Evolutionary conservation across 441 rosid species (phyloP), one percentile per base, ranked within the genome.

Genomic region (Pelargonium australe): DNA sequence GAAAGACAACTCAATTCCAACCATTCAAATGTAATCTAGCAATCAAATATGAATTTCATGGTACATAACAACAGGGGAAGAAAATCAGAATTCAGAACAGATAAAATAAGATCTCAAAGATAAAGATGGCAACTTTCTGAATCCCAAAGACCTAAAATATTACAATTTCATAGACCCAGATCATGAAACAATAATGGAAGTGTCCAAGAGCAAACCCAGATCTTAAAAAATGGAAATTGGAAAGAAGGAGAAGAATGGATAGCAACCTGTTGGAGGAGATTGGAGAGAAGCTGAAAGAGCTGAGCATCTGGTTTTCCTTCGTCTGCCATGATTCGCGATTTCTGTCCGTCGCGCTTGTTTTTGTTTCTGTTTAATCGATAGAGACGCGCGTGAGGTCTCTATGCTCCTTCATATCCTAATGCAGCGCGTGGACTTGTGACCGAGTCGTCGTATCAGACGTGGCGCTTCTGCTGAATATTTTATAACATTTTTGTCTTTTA

Each of bases 231-330:
- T n/a, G 37, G 10, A 5, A 64, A 20, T 9, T 9, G 45, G 40
- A 4, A 45, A 5, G 7, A 43, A 0, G 13, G 34, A 63, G 5
- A 14, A 14, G 44, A 64, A 63, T 34, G 14, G 2, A 28, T 28
- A 28, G 31, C 37, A 41, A 84, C 91, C 79, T 89, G 87, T 63
- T 89, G 94, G 2, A 91, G 84, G 69, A 89, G 89, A 78, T 76
- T 72, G 17, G 88, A 82, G 20, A 91, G 94, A 67, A 89, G 89
- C 74, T 83, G 79, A 75, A 89, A 87, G 19, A 91, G 80, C 78
- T 86, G 91, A 1, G 85, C 81, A 67, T 91, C 97, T 4, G 87
- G 71, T 77, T 77, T 85, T 4, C 84, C 83, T 14, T 65, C 72
- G 2, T 70, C 85, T 23, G 64, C 64, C 37, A 10, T 8, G n/a